Evolutionary conservation across 768 basidiomycete species (phyloP), one percentile per base, ranked within the genome.

Genomic region (Clavaria fumosa): DNA sequence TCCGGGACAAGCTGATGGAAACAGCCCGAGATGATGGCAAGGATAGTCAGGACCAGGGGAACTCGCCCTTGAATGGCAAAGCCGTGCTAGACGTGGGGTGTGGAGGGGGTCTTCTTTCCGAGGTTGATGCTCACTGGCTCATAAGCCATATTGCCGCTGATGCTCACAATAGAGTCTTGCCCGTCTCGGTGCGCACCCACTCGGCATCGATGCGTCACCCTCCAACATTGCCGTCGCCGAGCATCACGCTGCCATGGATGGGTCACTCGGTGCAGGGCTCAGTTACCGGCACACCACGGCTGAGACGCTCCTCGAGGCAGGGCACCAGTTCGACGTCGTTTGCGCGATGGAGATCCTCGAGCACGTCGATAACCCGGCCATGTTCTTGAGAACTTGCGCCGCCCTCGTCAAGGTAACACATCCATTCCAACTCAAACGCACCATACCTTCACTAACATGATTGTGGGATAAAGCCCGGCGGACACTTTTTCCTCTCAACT

Each of bases 301-400:
- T 0, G 90, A 96, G 51, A 65, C 65, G 1, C 67, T 99, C 3
- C 57, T 84, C 20, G 51, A 66, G 7, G 73, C 75, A 4, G 53
- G 69, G 10, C 67, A 66, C 47, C 72, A 72, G 36, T 97, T 79
- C 52, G 93, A 97, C 53, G 70, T 90, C 14, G 90, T 99, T 10
- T 95, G 89, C 53, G 83, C 90, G 7, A 86, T 97, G 86, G 95
- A 99, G 56, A 93, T 99, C 5, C 53, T 99, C 21, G 95, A 99
- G 59, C 95, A 99, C 51, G 95, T 99, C 35, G 84, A 95, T 52
- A 79, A 93, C 50, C 91, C 95, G 1, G 64, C 72, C 4, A 66
- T 68, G 5, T 99, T 99, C 55, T 66, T 99, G 34, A 63, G 70
- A 20, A 74, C 78, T 26, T 81, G 89, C 46, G 82, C 82, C 0